These are phyloP conservation scores for Nakataea oryzae DNA, from an alignment of 2,329 filamentous ascomycete species.

Conservation along the genomic window DNA sequence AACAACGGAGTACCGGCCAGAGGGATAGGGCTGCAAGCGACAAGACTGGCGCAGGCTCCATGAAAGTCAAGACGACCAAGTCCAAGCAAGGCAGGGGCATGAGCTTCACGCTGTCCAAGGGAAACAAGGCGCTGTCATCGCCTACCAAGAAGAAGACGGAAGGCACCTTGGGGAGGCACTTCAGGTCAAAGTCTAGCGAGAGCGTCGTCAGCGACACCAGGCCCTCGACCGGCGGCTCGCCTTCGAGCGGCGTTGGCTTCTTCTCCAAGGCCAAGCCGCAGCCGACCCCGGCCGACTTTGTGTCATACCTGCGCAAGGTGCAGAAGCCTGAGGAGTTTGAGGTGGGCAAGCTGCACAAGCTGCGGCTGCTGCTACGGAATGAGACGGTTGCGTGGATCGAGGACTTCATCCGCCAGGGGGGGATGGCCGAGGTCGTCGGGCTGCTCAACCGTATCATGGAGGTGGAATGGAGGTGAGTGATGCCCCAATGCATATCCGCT, in stretches of 20 bases:
- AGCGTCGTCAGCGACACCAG: conserved; percentile 51
- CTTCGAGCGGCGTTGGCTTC: conserved; percentile 27
- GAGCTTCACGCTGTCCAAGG: conserved; percentile 68
- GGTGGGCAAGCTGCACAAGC: conserved; percentile 90
- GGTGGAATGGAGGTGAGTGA: conserved; percentile 84
- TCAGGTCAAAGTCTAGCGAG: conserved; percentile 63
- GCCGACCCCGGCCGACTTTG: conserved; percentile 72
- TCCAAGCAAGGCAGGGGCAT: conserved; percentile 55
- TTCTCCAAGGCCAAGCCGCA: conserved; percentile 64
- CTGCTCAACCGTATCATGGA: conserved; percentile 86
- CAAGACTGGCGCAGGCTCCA: conserved; percentile 25
- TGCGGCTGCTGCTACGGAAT: conserved; percentile 79
- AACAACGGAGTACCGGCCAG: conserved; percentile 1
- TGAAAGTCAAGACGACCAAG: conserved; percentile 31
- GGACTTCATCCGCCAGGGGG: conserved; percentile 76
- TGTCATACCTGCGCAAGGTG: conserved; percentile 71
- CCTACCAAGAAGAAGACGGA: conserved; percentile 63
- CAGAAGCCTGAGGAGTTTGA: conserved; percentile 76
- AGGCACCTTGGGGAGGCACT: conserved; percentile 51
- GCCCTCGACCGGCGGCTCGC: conserved; percentile 31
- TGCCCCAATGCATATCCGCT: conserved; percentile 1
- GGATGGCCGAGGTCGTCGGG: conserved; percentile 84
- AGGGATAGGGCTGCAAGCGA: conserved; percentile 32
- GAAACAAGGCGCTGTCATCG: conserved; percentile 50
- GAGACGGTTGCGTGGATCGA: conserved; percentile 96